These are phyloP conservation scores for Alopecurus myosuroides DNA, from an alignment of 176 grass and related monocot genomes.

Conservation along the genomic window DNA sequence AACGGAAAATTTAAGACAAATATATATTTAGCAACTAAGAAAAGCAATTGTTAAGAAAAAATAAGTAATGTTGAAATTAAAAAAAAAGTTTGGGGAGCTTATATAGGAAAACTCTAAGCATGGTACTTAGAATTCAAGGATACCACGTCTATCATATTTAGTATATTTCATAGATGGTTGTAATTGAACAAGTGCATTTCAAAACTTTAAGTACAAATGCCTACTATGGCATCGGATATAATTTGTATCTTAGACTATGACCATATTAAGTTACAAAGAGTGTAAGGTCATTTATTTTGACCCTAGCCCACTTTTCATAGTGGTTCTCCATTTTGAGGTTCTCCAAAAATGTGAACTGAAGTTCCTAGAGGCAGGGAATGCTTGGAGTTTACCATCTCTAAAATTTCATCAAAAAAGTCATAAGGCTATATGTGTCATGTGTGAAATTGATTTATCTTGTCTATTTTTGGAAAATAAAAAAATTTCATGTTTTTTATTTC, in stretches of 20 bases:
- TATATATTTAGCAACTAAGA: background rate
- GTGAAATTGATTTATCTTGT: background rate
- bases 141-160: background rate
- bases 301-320: background rate
- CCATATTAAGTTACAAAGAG: background rate
- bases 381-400: background rate
- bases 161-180: background rate
- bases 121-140: background rate
- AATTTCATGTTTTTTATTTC: background rate
- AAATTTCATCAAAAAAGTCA: background rate
- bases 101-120: too few species aligned
- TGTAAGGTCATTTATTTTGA: background rate
- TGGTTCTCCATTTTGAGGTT: background rate
- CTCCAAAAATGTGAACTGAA: background rate
- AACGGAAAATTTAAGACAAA: background rate
- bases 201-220: background rate
- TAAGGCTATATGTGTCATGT: background rate
- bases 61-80: too few species aligned
- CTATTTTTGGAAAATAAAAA: background rate
- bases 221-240: background rate
- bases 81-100: background rate
- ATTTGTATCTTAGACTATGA: background rate
- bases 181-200: background rate
- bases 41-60: background rate
- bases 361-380: background rate